A percentile compares a stretch with the other conserved stretches of the same genome.
These are phyloP conservation scores for Plectosphaerella plurivora DNA, from an alignment of 2,329 filamentous ascomycete species.

Conservation along the genomic window DNA sequence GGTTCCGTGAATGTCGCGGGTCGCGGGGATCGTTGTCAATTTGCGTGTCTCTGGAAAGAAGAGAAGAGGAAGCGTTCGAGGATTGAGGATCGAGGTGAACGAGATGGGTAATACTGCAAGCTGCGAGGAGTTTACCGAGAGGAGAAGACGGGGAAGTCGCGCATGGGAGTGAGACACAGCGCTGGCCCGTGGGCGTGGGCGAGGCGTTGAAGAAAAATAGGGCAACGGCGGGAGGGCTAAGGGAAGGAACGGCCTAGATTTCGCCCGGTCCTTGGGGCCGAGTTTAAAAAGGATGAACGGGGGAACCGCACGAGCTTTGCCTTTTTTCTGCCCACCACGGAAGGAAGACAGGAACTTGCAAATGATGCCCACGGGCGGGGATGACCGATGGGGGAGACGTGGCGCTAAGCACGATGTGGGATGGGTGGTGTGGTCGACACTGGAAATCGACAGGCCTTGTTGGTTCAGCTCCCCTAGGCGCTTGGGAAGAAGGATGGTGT, in stretches of 20 bases:
- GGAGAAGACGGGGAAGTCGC: not conserved
- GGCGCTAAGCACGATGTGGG: no score
- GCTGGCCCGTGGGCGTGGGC: no score
- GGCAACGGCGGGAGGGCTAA: not conserved
- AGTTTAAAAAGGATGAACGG: not conserved
- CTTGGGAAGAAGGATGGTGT: not conserved
- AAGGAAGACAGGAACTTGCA: no score
- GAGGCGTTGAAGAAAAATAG: not conserved
- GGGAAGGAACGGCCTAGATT: not conserved
- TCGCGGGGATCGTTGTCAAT: no score
- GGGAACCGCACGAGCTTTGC: no score
- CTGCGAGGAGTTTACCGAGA: not conserved
- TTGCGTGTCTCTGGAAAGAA: not conserved
- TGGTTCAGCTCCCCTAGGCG: not conserved
- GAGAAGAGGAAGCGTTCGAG: not conserved
- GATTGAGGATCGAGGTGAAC: not conserved
- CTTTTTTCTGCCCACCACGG: no score
- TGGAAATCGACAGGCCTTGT: not conserved
- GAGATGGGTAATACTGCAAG: not conserved
- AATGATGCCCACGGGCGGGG: no score
- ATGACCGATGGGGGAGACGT: no score
- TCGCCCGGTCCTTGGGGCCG: not conserved
- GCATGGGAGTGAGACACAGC: conserved; percentile 1
- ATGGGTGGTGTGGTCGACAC: no score
- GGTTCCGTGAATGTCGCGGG: no score